These are phyloP conservation scores for Penstemon newberryi DNA, from an alignment of 257 asterid species.

Conservation along the genomic window DNA sequence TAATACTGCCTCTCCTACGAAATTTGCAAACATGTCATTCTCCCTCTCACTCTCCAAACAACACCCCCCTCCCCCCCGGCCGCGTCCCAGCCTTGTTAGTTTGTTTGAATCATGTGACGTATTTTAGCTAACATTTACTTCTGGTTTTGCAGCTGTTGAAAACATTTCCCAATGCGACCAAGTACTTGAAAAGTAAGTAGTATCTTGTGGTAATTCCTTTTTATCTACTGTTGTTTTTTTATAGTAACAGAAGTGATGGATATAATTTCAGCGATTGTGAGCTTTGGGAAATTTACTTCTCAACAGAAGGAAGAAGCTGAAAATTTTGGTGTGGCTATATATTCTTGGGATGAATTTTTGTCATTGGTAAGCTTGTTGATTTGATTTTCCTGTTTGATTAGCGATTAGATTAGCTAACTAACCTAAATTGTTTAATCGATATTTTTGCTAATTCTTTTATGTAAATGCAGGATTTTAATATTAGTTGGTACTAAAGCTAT, in stretches of 20 bases:
- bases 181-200: constrained; percentile 76
- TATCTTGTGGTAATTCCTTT: constrained; percentile 24
- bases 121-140: constrained; percentile 33
- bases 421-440: neutral
- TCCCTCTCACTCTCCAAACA: neutral
- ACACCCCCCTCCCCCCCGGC: no score
- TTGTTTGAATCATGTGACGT: constrained; percentile 19
- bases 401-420: constrained; percentile 1
- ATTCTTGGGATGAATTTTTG: constrained; percentile 85
- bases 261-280: constrained; percentile 64
- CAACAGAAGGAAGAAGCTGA: constrained; percentile 71
- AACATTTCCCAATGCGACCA: constrained; percentile 67
- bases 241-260: constrained; percentile 24
- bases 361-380: constrained; percentile 56
- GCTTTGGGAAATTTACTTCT: constrained; percentile 75
- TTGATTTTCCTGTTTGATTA: constrained; percentile 22
- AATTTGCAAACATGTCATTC: neutral
- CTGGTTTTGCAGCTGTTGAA: constrained; percentile 70
- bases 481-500: neutral
- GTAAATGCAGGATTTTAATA: neutral
- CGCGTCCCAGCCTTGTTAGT: neutral
- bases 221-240: constrained; percentile 7
- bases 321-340: constrained; percentile 54
- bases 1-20: neutral
- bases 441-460: neutral